These are phyloP conservation scores for Croton laevigatus DNA, from an alignment of 441 rosid genomes.

Conservation along the genomic window DNA sequence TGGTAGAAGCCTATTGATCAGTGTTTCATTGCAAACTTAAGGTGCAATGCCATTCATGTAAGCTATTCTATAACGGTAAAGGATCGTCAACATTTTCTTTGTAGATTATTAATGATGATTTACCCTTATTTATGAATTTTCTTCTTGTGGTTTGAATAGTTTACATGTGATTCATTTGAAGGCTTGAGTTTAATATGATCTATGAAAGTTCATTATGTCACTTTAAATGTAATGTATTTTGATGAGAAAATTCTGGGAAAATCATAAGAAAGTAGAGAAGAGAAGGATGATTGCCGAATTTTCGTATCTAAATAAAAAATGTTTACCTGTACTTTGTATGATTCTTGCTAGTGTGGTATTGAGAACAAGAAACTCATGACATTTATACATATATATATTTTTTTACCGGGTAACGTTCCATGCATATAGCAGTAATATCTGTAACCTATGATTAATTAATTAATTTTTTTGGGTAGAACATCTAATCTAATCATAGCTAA, in stretches of 20 bases:
- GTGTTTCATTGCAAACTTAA: background rate
- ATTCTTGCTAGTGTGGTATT: too few species aligned
- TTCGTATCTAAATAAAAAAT: too few species aligned
- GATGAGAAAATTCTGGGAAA: background rate
- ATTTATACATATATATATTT: background rate
- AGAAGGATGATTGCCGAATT: background rate
- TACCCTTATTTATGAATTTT: too few species aligned
- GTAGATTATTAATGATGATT: background rate
- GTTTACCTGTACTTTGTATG: too few species aligned
- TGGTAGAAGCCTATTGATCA: background rate
- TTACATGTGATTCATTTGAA: too few species aligned
- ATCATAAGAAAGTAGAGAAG: background rate
- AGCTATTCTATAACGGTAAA: background rate
- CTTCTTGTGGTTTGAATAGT: too few species aligned
- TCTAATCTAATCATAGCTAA: background rate
- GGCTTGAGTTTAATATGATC: too few species aligned
- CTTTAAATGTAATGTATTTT: too few species aligned
- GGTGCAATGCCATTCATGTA: background rate
- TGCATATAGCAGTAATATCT: background rate
- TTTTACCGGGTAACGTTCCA: constrained; percentile 16
- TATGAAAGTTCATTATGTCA: too few species aligned
- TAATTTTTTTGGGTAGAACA: background rate
- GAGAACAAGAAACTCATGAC: background rate
- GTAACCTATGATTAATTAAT: background rate
- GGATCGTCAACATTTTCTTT: background rate